phyloP scores from a whole-genome alignment of 345 rosid species.

The Hypericum perforatum region DNA sequence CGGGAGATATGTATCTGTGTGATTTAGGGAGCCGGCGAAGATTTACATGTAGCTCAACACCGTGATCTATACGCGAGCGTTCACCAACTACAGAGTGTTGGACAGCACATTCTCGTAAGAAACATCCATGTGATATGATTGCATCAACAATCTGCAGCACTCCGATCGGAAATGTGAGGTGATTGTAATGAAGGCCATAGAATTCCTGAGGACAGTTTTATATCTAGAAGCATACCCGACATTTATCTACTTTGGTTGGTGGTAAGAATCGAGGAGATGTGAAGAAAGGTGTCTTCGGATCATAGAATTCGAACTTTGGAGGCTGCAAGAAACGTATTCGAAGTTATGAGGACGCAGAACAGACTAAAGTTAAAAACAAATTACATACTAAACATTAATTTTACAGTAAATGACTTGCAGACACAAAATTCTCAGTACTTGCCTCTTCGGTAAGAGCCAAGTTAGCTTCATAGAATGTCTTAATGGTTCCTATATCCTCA shows the following conservation, averaged over 20 bases:
- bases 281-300: slow-evolving; percentile 77
- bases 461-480: slow-evolving; percentile 84
- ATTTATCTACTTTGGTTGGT: slow-evolving; percentile 78
- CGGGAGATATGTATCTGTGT: background rate
- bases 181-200: background rate
- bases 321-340: slow-evolving; percentile 27
- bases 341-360: background rate
- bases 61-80: slow-evolving; percentile 77
- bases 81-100: slow-evolving; percentile 83
- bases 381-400: too few species aligned
- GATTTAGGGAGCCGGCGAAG: background rate
- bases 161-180: slow-evolving; percentile 11
- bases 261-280: slow-evolving; percentile 88
- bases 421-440: too few species aligned
- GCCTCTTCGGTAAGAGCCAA: slow-evolving; percentile 90
- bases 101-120: slow-evolving; percentile 68
- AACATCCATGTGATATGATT: slow-evolving; percentile 91
- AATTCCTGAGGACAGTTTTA: background rate
- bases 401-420: background rate
- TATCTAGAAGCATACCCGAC: slow-evolving; percentile 38
- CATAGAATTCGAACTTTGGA: slow-evolving; percentile 80
- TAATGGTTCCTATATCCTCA: slow-evolving; percentile 94
- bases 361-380: too few species aligned
- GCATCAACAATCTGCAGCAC: slow-evolving; percentile 62
- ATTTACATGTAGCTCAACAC: slow-evolving; percentile 82